These are phyloP conservation scores for Castanea mollissima DNA, from an alignment of 306 rosid genomes.

Conservation along the genomic window DNA sequence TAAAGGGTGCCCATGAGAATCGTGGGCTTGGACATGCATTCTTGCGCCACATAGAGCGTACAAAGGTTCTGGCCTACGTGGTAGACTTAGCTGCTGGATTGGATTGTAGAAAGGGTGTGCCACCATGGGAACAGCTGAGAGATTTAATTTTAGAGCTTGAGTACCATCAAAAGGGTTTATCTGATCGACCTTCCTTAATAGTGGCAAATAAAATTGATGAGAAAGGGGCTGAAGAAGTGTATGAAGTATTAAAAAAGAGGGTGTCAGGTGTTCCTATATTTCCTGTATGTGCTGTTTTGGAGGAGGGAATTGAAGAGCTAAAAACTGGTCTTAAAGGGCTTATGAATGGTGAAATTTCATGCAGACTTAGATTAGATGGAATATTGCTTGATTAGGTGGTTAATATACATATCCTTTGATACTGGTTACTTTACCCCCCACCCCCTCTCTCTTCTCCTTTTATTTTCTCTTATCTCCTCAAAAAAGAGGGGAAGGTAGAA, in stretches of 20 bases:
- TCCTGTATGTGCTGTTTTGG: constrained; percentile 87
- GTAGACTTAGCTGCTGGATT: constrained; percentile 83
- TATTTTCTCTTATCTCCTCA: too few relatives aligned
- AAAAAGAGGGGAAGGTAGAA: background rate
- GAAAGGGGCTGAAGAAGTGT: constrained; percentile 72
- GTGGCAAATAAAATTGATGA: constrained; percentile 93
- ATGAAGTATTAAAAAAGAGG: constrained; percentile 64
- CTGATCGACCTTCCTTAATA: constrained; percentile 70
- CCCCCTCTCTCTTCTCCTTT: accelerated
- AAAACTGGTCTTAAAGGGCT: constrained; percentile 76
- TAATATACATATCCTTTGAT: background rate
- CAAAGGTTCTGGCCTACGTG: constrained; percentile 79
- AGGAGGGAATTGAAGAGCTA: constrained; percentile 75
- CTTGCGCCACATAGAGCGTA: constrained; percentile 92
- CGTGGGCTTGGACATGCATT: constrained; percentile 91
- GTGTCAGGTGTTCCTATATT: constrained; percentile 65
- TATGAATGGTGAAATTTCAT: constrained; percentile 62
- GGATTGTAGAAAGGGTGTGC: constrained; percentile 72
- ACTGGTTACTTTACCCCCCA: too few relatives aligned
- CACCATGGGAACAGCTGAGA: constrained; percentile 85
- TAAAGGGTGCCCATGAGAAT: constrained; percentile 86
- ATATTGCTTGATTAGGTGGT: constrained; percentile 50
- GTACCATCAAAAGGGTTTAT: constrained; percentile 78
- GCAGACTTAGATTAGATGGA: constrained; percentile 47
- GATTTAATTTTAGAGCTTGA: constrained; percentile 84